phyloP scores from a whole-genome alignment of 768 basidiomycete genomes.

The Crepidotus variabilis region DNA sequence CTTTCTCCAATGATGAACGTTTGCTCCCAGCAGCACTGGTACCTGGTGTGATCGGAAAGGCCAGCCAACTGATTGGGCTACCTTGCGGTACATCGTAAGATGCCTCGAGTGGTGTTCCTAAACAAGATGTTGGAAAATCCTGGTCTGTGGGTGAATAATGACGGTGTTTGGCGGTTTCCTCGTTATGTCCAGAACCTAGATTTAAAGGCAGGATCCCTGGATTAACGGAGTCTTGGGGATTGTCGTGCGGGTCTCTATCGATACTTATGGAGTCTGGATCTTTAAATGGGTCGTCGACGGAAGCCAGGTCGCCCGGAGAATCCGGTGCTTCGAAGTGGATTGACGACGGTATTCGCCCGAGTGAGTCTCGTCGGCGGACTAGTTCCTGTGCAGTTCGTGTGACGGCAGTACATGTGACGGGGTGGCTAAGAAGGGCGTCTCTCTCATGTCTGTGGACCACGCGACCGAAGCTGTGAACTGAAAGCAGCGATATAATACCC shows the following conservation, averaged over 20 bases:
- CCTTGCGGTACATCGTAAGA: conserved; percentile 12
- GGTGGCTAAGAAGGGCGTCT: conserved; percentile 49
- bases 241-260: conserved; percentile 3
- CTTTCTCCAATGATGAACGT: not conserved
- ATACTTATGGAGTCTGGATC: conserved; percentile 21
- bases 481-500: conserved; percentile 51
- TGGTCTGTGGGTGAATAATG: no score
- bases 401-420: conserved; percentile 36
- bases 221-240: conserved; percentile 1
- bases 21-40: not conserved
- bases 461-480: conserved; percentile 56
- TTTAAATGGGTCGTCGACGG: conserved; percentile 27
- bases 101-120: conserved; percentile 24
- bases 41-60: conserved; percentile 10
- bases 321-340: not conserved
- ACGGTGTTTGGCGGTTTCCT: no score
- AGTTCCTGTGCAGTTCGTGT: conserved; percentile 23
- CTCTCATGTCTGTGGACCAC: conserved; percentile 60
- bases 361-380: conserved; percentile 4
- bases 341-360: conserved; percentile 5
- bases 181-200: no score
- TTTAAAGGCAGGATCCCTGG: no score
- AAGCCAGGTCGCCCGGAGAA: not conserved
- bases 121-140: conserved; percentile 25
- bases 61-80: conserved; percentile 16